Percentiles rank a stretch among this genome's conserved stretches.
phyloP scores from a whole-genome alignment of 768 basidiomycete genomes.

The Phanerochaete carnosa region DNA sequence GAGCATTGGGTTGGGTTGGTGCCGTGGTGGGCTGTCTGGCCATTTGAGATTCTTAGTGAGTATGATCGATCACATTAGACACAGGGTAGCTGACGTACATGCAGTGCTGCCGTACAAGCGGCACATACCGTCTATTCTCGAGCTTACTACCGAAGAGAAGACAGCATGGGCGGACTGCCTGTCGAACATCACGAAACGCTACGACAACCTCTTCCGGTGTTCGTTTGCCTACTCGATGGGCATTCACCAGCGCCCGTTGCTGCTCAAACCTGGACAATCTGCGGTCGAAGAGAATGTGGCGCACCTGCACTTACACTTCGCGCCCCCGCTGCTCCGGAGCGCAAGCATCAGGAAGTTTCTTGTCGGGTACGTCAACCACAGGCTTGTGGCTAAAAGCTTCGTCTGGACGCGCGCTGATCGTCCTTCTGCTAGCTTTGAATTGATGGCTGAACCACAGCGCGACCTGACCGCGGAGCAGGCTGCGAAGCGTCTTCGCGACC shows the following conservation, averaged over 20 bases:
- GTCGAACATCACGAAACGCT: constrained; percentile 58
- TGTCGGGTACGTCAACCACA: constrained; percentile 61
- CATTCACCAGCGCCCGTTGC: constrained; percentile 78
- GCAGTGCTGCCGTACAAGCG: constrained; percentile 74
- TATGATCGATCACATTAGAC: constrained; percentile 6
- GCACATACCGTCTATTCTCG: constrained; percentile 69
- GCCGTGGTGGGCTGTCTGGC: constrained; percentile 97
- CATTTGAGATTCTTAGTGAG: constrained; percentile 77
- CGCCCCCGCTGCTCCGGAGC: constrained; percentile 79
- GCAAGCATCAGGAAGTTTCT: constrained; percentile 85
- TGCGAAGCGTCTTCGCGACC: constrained; percentile 56
- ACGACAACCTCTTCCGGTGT: constrained; percentile 79
- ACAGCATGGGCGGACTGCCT: constrained; percentile 64
- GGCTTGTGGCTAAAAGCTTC: neutral
- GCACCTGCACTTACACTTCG: constrained; percentile 85
- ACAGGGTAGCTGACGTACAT: neutral
- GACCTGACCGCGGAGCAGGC: constrained; percentile 91
- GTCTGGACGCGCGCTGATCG: constrained; percentile 3
- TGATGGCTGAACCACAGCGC: constrained; percentile 88
- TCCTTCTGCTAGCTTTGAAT: constrained; percentile 59
- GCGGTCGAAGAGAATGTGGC: constrained; percentile 48
- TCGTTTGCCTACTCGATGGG: constrained; percentile 96
- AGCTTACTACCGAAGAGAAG: constrained; percentile 61
- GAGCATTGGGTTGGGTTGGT: constrained; percentile 81
- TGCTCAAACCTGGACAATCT: constrained; percentile 27